Base-by-base conservation (phyloP, 208 protist species). In the Wallacemonas collosoma region DNA sequence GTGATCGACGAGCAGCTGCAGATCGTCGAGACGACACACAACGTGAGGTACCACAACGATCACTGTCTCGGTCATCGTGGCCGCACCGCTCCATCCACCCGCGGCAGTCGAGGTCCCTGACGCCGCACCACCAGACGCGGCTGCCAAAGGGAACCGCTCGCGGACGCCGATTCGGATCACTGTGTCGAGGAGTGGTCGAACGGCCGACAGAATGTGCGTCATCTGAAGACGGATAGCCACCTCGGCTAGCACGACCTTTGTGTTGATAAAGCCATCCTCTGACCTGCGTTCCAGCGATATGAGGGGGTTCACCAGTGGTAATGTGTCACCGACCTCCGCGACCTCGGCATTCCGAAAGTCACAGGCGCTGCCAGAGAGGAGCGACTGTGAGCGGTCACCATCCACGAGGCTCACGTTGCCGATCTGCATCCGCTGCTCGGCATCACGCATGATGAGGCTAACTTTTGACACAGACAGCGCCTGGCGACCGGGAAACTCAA, bases 401-500 rank as follows among this genome's bases (percentile, higher is more conserved):
- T 53, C 58, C 50, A 74, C 60, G 44, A 84, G 70, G 44, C 61
- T 72, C 69, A 85, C 67, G 68, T 77, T 65, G 7, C 62, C 70
- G 14, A 88, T 61, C 3, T 70, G 75, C 50, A 76, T 68, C 6
- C 74, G 15, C 2, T 72, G 72, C 60, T 88, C 82, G 48, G 70
- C 63, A 51, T 79, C 67, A 63, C 82, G 82, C 41, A 71, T 38
- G n/a, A 80, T 69, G 40, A 85, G 68, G 9, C 71, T 48, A 3
- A 67, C 54, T 36, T 75, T 66, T n/a, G 60, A 51, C 11, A 77
- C 73, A 35, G 54, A 60, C 51, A 87, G 26, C 55, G 61, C 72
- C 68, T 75, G 80, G 40, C 71, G 68, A 8, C 75, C 72, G n/a
- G 85, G 80, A 45, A 90, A 68, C 45, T 68, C 50, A 2, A 93